phyloP scores from a whole-genome alignment of 495 filamentous ascomycete species.

The Aspergillus mulundensis region DNA sequence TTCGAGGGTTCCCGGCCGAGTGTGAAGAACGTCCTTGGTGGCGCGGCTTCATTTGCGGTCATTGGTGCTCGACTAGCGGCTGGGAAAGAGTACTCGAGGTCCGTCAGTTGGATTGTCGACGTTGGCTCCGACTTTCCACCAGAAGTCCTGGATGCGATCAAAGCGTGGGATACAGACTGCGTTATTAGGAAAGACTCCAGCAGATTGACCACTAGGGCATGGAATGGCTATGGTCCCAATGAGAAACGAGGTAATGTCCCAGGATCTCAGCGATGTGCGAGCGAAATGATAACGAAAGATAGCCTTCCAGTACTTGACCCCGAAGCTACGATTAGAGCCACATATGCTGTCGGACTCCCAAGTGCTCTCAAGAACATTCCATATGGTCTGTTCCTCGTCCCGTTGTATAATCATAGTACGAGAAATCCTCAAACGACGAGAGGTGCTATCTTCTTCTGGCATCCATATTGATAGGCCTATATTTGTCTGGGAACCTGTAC shows the following conservation, averaged over 20 bases:
- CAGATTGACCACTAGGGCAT: slow-evolving; percentile 80
- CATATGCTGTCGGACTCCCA: slow-evolving; percentile 53
- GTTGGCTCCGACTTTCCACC: slow-evolving; percentile 79
- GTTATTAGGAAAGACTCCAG: slow-evolving; percentile 60
- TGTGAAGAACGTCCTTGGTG: slow-evolving; percentile 71
- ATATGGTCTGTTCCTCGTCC: slow-evolving; percentile 77
- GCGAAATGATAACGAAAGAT: slow-evolving; percentile 31
- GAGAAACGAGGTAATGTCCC: slow-evolving; percentile 49
- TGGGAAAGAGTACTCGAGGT: slow-evolving; percentile 35
- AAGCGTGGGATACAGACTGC: slow-evolving; percentile 68
- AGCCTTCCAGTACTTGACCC: slow-evolving; percentile 84
- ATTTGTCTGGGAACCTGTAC: slow-evolving; percentile 94
- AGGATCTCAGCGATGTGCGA: neutral
- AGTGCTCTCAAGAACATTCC: slow-evolving; percentile 70
- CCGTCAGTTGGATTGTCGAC: slow-evolving; percentile 90
- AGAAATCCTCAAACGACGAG: slow-evolving; percentile 51
- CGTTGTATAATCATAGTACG: slow-evolving; percentile 73
- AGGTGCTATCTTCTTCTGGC: slow-evolving; percentile 27
- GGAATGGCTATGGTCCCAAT: slow-evolving; percentile 74
- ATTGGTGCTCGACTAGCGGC: slow-evolving; percentile 86
- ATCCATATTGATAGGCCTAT: slow-evolving; percentile 49
- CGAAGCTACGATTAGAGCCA: slow-evolving; percentile 73
- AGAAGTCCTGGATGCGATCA: slow-evolving; percentile 56
- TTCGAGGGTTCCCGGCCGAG: slow-evolving; percentile 53
- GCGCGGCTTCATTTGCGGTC: slow-evolving; percentile 80